These are phyloP conservation scores for Trichophyton mentagrophytes DNA, from an alignment of 2,329 filamentous ascomycete species.

Conservation along the genomic window DNA sequence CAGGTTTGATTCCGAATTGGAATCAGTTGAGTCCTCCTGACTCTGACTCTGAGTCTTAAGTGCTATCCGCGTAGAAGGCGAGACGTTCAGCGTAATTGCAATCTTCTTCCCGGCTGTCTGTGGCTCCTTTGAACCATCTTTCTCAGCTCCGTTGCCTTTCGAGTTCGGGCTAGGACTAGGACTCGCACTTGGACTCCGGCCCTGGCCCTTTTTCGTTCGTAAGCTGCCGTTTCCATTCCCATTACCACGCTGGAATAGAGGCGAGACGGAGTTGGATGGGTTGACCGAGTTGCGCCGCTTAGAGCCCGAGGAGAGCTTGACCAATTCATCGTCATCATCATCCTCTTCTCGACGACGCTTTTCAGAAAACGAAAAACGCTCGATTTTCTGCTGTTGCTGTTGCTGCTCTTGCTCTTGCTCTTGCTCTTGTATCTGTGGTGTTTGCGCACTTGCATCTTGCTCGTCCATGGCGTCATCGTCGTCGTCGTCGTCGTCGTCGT, in stretches of 20 bases:
- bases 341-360: constrained; percentile 79
- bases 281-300: constrained; percentile 33
- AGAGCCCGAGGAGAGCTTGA: constrained; percentile 53
- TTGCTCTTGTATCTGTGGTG: no score
- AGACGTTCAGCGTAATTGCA: constrained; percentile 27
- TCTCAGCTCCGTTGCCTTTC: constrained; percentile 6
- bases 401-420: no score
- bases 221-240: not conserved
- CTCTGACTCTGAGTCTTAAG: constrained; percentile 3
- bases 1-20: not conserved
- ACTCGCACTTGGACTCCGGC: no score
- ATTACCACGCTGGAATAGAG: not conserved
- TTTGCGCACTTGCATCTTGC: no score
- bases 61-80: constrained; percentile 6
- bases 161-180: no score
- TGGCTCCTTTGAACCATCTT: constrained; percentile 15
- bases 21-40: not conserved
- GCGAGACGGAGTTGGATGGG: constrained; percentile 18
- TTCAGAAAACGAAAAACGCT: constrained; percentile 42
- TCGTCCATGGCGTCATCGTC: constrained; percentile 49
- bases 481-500: constrained; percentile 61
- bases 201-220: not conserved
- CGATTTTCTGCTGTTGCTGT: constrained; percentile 4
- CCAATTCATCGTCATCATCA: constrained; percentile 84
- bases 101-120: constrained; percentile 22